These are phyloP conservation scores for Podaxis carcinomalis DNA, from an alignment of 768 basidiomycete species.

Conservation along the genomic window DNA sequence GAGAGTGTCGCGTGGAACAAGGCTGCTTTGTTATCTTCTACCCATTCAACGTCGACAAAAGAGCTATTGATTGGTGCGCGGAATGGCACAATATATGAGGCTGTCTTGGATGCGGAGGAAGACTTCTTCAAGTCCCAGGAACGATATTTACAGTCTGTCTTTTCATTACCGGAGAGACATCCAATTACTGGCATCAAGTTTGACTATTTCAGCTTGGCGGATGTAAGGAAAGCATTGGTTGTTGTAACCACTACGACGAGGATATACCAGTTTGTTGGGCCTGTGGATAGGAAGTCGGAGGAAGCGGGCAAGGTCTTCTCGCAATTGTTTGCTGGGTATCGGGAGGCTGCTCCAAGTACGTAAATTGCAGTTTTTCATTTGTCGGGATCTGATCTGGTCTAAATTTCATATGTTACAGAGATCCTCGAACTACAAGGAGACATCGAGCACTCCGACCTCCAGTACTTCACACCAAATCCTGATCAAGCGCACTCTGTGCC, in stretches of 20 bases:
- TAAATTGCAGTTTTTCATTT: conserved; percentile 17
- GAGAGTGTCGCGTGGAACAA: conserved; percentile 93
- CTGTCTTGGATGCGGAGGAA: conserved; percentile 85
- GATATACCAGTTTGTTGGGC: conserved; percentile 86
- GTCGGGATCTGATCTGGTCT: conserved; percentile 13
- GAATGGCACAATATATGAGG: conserved; percentile 85
- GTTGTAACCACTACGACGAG: conserved; percentile 82
- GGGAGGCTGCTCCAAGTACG: conserved; percentile 77
- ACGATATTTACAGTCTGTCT: conserved; percentile 69
- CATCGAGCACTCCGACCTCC: conserved; percentile 69
- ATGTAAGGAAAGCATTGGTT: conserved; percentile 62
- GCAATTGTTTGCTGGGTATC: conserved; percentile 65
- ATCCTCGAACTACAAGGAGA: conserved; percentile 89
- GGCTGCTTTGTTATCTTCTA: conserved; percentile 54
- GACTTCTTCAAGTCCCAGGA: conserved; percentile 90
- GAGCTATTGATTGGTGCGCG: conserved; percentile 86
- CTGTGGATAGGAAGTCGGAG: conserved; percentile 61
- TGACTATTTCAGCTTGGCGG: conserved; percentile 65
- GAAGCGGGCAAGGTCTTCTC: conserved; percentile 76
- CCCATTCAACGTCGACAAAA: conserved; percentile 69
- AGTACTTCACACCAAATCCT: conserved; percentile 70
- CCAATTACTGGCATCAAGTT: conserved; percentile 84
- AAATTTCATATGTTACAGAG: conserved; percentile 41
- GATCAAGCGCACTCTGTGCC: conserved; percentile 69
- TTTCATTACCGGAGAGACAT: conserved; percentile 74